A percentile compares a stretch with the other conserved stretches of the same genome.
Conservation (phyloP, 2,329 filamentous ascomycete species). For the Alternaria angustiovoidea region DNA sequence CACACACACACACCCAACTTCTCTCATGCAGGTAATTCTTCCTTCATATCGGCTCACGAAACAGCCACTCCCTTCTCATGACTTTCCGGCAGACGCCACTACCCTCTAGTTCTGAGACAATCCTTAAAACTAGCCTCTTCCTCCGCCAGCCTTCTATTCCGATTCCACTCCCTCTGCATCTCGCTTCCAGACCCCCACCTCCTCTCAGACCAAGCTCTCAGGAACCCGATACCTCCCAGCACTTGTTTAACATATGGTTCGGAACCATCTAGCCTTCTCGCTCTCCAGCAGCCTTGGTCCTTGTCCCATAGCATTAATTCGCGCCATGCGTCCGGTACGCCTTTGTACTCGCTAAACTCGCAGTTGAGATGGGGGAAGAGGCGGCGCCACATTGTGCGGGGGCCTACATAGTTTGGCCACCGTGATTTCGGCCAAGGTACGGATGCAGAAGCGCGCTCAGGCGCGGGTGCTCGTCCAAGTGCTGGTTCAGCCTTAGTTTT, state of each 20-base stretch:
- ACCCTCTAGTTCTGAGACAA: too few relatives aligned
- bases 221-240: neutral
- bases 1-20: too few relatives aligned
- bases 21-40: neutral
- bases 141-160: too few relatives aligned
- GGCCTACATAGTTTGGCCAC: neutral
- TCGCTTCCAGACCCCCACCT: neutral
- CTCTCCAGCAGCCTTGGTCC: neutral
- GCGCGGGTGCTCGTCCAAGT: neutral
- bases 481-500: too few relatives aligned
- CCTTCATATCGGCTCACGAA: neutral
- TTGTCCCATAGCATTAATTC: slow-evolving; percentile 4
- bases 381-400: neutral
- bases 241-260: neutral
- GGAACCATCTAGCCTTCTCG: neutral
- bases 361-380: neutral
- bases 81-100: too few relatives aligned
- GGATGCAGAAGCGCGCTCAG: too few relatives aligned
- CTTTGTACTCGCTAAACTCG: neutral
- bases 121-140: too few relatives aligned
- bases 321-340: neutral
- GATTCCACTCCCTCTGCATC: neutral
- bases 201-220: neutral
- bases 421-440: too few relatives aligned
- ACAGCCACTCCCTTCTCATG: neutral